Evolutionary conservation across 2,329 filamentous ascomycete genomes (phyloP), one percentile per base, ranked within the genome.

Genomic region (Drechmeria coniospora): DNA sequence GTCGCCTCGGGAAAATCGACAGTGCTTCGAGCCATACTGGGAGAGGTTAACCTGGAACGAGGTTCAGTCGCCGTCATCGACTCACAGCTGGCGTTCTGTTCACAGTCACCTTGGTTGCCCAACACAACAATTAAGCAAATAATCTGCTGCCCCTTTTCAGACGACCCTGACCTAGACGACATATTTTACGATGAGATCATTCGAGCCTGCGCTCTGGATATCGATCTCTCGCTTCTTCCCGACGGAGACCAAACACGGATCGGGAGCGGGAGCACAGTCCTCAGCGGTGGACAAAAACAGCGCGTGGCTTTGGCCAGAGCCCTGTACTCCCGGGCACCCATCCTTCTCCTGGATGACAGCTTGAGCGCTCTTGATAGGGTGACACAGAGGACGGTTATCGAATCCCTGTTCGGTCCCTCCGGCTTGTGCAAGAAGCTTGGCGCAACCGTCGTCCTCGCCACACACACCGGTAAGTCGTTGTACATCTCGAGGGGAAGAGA

Each of bases 171-270:
- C n/a, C n/a, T 31, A 10, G 33, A 37, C 17, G 15, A 25, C 4
- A 19, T 9, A 8, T 35, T 29, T 31, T 37, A 37, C 20, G 17
- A 21, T 2, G 15, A 26, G 14, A 28, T 26, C 17, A 9, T 34
- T 3, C 11, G 79, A 46, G 83, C 83, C 20, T 92, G 86, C 48
- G 84, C 83, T 27, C 59, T 94, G 23, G 51, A 74, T 4, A 80
- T 90, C 38, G 84, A 94, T 47, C 90, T 93, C 52, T 66, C 71
- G 27, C 79, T 77, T 37, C 63, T 94, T 25, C 82, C 84, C 5
- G 83, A 93, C 48, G 84, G 86, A 15, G 86, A 93, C 46, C 77
- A 86, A 46, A 93, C 84, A 0, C 75, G 90, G 44, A 83, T 94
- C 21, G 84, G 86, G 32, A 84, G 93, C 55, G 74, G 84, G 36